Evolutionary conservation across 805 yeast species (phyloP).

Genomic region (Lipomyces starkeyi): DNA sequence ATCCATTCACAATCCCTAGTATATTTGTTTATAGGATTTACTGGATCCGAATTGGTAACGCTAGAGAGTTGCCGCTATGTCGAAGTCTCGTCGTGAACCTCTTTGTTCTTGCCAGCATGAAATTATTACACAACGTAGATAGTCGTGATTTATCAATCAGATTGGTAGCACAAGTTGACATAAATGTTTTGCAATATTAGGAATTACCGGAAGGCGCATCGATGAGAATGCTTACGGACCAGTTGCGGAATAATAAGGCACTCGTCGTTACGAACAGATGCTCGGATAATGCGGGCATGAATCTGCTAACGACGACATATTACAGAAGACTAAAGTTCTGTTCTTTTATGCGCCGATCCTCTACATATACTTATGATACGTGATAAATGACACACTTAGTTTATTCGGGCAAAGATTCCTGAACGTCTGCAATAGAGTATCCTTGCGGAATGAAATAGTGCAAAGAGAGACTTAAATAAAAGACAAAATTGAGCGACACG

Average conservation of each 20-base stretch:
- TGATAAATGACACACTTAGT: too few species aligned
- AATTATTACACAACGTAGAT: too few species aligned
- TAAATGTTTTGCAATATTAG: neutral
- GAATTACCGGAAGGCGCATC: neutral
- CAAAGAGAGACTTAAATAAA: too few species aligned
- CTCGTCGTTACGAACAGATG: neutral
- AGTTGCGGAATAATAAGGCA: neutral
- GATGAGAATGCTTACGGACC: neutral
- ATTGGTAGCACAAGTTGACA: too few species aligned
- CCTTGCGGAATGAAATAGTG: too few species aligned
- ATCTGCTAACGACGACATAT: too few species aligned
- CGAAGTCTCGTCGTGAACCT: neutral
- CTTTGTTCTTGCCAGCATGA: neutral
- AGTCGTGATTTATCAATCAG: too few species aligned
- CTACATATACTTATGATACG: too few species aligned
- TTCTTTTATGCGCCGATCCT: too few species aligned
- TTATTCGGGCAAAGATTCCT: too few species aligned
- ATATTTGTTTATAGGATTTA: neutral
- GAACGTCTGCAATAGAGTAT: too few species aligned
- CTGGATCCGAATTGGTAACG: neutral
- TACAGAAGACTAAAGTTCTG: too few species aligned
- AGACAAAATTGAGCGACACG: neutral
- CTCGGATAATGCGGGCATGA: neutral
- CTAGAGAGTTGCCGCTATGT: neutral
- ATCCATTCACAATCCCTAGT: neutral